Evolutionary conservation across 2,329 filamentous ascomycete species (phyloP), one percentile per base, ranked within the genome.

Genomic region (Ophiostoma pallidulum): DNA sequence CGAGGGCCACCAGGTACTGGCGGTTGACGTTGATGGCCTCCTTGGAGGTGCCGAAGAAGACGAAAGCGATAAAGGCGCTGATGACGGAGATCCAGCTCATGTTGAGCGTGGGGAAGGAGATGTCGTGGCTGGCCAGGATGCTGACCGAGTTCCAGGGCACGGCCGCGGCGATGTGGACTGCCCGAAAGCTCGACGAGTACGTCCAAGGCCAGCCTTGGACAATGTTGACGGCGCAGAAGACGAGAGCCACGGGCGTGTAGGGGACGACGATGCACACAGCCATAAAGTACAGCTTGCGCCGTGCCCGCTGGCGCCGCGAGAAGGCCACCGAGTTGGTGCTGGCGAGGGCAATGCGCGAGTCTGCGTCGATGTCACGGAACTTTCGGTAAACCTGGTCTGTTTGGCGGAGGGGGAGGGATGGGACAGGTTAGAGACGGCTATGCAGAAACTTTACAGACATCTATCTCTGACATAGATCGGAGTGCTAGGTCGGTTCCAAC

Each of bases 1-100:
- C 70, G 22, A 71, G 3, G 8, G 50, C 52, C 6, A 74, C 56
- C 6, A 71, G 54, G 6, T 58, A 54, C 1, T 52, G 45, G 18
- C 73, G 65, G 58, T 78, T 78, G 45, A 63, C 63, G 48, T 73
- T 73, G 51, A 70, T 62, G 10, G 73, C 72, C 26, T 78, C 75
- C 22, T 66, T 66, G n/a, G 72, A 76, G 49, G 69, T 69, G 39
- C 77, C 76, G 47, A 79, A 80, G 59, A 76, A 77, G 26, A 68
- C 36, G 36, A 78, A 72, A 41, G 78, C 66, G 40, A 70, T 65
- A 1, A 73, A 56, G 4, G 66, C 62, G 3, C 72, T 69, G 3
- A 73, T 42, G 45, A 75, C 71, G 19, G 67, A 53, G 18, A 78
- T 65, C 61, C 73, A 80, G 45, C 64, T 65, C 49, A 67, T 65